Conservation (phyloP, 768 basidiomycete genomes). For the Nidula microcarpa region DNA sequence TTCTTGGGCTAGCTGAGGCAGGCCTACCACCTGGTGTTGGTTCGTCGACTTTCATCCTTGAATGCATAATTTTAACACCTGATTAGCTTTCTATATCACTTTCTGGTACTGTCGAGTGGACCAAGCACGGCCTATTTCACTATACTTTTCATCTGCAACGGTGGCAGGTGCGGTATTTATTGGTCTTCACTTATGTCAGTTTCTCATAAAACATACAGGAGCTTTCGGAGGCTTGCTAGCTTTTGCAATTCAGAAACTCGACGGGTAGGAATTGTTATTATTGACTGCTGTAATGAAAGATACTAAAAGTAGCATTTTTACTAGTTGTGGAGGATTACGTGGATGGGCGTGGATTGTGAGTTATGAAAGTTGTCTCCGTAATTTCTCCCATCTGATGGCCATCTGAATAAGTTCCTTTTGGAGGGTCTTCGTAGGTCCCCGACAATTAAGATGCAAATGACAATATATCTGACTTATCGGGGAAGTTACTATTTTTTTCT, state of each 20-base stretch:
- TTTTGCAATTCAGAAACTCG: conserved; percentile 27
- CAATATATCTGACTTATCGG: neutral
- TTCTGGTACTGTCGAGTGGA: conserved; percentile 52
- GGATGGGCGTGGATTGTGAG: conserved; percentile 37
- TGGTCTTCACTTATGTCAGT: neutral
- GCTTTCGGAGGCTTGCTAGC: conserved; percentile 46
- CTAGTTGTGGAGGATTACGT: conserved; percentile 18
- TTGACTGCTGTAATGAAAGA: neutral
- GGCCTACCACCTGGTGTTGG: conserved; percentile 26
- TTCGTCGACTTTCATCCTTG: neutral
- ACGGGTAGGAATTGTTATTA: conserved; percentile 18
- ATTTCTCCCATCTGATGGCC: neutral
- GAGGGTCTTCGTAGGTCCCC: conserved; percentile 27
- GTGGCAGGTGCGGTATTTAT: conserved; percentile 29
- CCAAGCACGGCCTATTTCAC: conserved; percentile 47
- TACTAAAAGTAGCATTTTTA: neutral
- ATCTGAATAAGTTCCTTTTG: conserved; percentile 22
- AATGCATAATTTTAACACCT: neutral
- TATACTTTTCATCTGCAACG: conserved; percentile 57
- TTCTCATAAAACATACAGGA: conserved; percentile 12
- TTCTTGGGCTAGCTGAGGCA: conserved; percentile 19
- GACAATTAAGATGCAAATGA: neutral
- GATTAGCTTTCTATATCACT: conserved; percentile 39
- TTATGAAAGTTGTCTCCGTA: neutral
- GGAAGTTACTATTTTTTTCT: conserved; percentile 27